Evolutionary conservation across 805 yeast species (phyloP).

Genomic region (Wickerhamomyces rabaulensis): DNA sequence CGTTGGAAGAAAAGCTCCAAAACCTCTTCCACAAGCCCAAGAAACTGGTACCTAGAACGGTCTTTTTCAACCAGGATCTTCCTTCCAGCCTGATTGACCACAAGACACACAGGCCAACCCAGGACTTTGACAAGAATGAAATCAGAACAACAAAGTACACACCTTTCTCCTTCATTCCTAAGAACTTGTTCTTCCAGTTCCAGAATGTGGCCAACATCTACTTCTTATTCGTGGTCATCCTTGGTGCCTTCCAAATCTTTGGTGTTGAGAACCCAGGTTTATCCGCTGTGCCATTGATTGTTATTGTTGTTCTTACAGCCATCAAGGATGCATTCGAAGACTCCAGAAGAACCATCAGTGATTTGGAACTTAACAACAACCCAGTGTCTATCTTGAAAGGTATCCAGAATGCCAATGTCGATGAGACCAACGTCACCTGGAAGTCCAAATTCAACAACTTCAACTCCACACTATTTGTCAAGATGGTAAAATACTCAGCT

Average conservation of each 20-base stretch:
- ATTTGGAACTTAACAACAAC: constrained; percentile 73
- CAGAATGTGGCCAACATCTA: constrained; percentile 86
- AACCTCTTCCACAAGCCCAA: constrained; percentile 3
- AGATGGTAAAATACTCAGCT: constrained; percentile 16
- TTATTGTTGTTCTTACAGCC: constrained; percentile 69
- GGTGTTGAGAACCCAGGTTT: constrained; percentile 79
- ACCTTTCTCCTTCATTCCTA: constrained; percentile 83
- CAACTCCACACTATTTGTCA: constrained; percentile 26
- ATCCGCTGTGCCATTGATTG: constrained; percentile 74
- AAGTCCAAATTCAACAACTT: constrained; percentile 59
- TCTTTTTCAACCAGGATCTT: constrained; percentile 5
- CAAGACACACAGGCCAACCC: constrained; percentile 3
- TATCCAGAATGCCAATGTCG: constrained; percentile 52
- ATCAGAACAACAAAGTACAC: constrained; percentile 95
- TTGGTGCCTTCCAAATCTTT: constrained; percentile 73
- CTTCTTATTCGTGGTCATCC: constrained; percentile 70
- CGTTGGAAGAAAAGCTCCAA: constrained; percentile 3
- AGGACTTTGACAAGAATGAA: constrained; percentile 46
- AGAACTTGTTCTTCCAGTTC: constrained; percentile 75
- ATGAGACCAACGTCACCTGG: constrained; percentile 47
- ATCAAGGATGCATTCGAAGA: constrained; percentile 79
- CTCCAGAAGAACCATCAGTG: constrained; percentile 65
- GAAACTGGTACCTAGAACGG: constrained; percentile 5
- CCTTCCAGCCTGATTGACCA: constrained; percentile 3
- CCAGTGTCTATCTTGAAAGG: constrained; percentile 59